Evolutionary conservation across 805 yeast species (phyloP), one percentile per base, ranked within the genome.

Genomic region (Saccharomycopsis sp.): DNA sequence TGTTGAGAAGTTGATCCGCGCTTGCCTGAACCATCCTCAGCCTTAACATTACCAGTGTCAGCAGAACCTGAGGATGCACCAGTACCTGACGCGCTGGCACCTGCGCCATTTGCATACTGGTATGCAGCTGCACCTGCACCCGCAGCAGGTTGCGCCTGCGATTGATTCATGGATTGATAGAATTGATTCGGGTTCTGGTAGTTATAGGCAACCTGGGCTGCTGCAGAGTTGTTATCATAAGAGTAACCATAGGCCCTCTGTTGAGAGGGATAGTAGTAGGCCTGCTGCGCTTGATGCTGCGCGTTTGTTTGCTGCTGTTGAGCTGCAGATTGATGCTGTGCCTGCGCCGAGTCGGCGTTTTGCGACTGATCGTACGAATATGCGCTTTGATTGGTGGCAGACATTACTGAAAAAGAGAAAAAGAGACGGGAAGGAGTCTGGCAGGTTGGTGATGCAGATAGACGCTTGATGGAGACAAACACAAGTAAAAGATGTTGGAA

Each of bases 281-380:
- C 49, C 22, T 12, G 49, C 22, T 44, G 49, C 20, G 19, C 22
- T 17, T 44, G 49, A 17, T 17, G 22, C 22, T 44, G 49, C 7
- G 49, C 49, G 22, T 44, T 44, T 19, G 49, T 19, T 44, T 44
- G 49, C 49, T 44, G 49, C 19, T n/a, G 49, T 17, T 44, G 49
- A 44, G 49, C 19, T n/a, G 22, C 49, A 44, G 49, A 19, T 44
- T 44, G 49, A 29, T 29, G 38, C 38, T 29, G 38, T 5, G 38
- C 38, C 22, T 44, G 49, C 19, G 49, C 7, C 19, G 49, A 17
- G 22, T 44, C 49, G 8, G 22, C 20, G 3, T 3, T 7, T 17
- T 44, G 49, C 22, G 49, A 44, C 22, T 44, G 49, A 44, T 44
- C 49, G 22, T 44, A 44, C 7, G 49, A 44, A 44, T 44, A 44